phyloP scores from a whole-genome alignment of 2,329 filamentous ascomycete species.

The Fusarium agapanthi region DNA sequence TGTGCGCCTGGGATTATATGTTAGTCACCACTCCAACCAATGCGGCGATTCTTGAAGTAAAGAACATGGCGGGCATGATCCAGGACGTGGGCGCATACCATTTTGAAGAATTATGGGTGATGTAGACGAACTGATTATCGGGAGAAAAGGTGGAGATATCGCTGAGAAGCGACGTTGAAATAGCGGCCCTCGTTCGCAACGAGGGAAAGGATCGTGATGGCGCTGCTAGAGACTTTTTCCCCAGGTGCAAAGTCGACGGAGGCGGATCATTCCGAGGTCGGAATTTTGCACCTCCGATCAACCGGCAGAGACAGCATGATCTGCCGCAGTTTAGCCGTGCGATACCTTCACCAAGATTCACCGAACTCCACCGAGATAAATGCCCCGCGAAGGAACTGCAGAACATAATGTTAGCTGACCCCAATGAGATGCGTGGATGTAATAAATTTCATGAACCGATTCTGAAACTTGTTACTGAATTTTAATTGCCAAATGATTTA shows the following conservation, averaged over 20 bases:
- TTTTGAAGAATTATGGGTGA: conserved; percentile 33
- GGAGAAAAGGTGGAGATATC: conserved; percentile 16
- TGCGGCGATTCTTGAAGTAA: conserved; percentile 24
- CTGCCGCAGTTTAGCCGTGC: conserved; percentile 41
- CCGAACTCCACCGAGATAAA: neutral
- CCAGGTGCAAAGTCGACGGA: conserved; percentile 28
- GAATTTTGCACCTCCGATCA: conserved; percentile 44
- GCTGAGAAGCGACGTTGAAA: conserved; percentile 34
- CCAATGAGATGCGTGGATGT: neutral
- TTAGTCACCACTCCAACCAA: conserved; percentile 24
- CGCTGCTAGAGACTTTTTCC: conserved; percentile 42
- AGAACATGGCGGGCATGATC: conserved; percentile 7
- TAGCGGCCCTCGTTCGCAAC: conserved; percentile 40
- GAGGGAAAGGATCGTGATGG: conserved; percentile 34
- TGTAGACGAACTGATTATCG: neutral
- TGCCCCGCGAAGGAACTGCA: conserved; percentile 7
- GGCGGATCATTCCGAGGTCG: conserved; percentile 43
- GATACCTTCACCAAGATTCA: neutral
- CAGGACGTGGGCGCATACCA: conserved; percentile 39
- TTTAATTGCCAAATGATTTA: neutral
- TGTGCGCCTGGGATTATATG: conserved; percentile 74
- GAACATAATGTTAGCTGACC: neutral
- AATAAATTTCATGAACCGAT: no score
- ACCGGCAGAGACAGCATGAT: conserved; percentile 7
- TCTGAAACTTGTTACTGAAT: neutral